Conservation (phyloP, 176 grass and related monocot species). For the Oropetium thomaeum region DNA sequence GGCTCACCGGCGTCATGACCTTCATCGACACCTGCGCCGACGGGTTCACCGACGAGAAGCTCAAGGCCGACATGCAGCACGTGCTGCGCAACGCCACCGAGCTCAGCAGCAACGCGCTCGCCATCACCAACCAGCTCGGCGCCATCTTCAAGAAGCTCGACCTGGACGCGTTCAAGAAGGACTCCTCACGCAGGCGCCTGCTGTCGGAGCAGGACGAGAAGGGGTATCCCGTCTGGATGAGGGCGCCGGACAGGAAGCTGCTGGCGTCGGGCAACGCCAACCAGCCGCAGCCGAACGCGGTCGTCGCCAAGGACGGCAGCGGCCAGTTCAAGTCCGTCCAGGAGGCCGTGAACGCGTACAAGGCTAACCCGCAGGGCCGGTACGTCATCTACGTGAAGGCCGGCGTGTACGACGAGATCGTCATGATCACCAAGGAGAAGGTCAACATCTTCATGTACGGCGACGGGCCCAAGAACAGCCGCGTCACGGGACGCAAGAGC, state of each 20-base stretch:
- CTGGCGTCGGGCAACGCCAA: slow-evolving; percentile 40
- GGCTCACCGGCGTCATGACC: slow-evolving; percentile 67
- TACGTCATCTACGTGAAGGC: slow-evolving; percentile 96
- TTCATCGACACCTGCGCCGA: slow-evolving; percentile 72
- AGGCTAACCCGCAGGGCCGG: slow-evolving; percentile 23
- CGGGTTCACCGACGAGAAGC: slow-evolving; percentile 60
- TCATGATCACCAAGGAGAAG: slow-evolving; percentile 60
- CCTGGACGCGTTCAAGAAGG: slow-evolving; percentile 37
- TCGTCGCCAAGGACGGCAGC: slow-evolving; percentile 83
- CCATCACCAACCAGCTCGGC: slow-evolving; percentile 54
- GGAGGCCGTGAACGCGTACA: slow-evolving; percentile 60
- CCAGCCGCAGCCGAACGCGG: slow-evolving; percentile 41
- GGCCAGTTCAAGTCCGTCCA: slow-evolving; percentile 74
- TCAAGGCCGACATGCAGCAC: slow-evolving; percentile 51
- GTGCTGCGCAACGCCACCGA: slow-evolving; percentile 58
- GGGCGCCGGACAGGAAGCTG: slow-evolving; percentile 63
- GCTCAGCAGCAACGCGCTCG: slow-evolving; percentile 83
- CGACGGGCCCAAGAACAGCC: slow-evolving; percentile 56
- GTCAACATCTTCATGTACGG: slow-evolving; percentile 81
- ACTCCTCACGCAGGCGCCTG: slow-evolving; percentile 34
- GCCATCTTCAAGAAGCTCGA: slow-evolving; percentile 50
- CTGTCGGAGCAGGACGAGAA: slow-evolving; percentile 6
- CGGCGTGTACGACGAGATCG: slow-evolving; percentile 70
- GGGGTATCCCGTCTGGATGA: slow-evolving; percentile 56
- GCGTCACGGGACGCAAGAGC: slow-evolving; percentile 55